A percentile compares a stretch with the other conserved stretches of the same genome.
phyloP scores from a whole-genome alignment of 495 filamentous ascomycete genomes.

The Penicillium turbatum region DNA sequence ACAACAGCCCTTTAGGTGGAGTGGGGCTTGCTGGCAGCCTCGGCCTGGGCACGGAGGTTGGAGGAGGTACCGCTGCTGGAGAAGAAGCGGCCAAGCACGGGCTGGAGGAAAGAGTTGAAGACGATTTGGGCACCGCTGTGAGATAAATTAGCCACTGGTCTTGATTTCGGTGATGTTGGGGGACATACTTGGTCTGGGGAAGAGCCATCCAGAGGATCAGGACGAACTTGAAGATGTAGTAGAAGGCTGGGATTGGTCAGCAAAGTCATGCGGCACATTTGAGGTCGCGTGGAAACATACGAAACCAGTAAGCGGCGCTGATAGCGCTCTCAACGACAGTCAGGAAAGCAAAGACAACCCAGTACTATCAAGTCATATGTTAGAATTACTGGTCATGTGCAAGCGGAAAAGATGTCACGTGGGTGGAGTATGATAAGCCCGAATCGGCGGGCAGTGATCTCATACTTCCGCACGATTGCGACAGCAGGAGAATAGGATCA shows the following conservation, averaged over 20 bases:
- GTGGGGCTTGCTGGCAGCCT: constrained; percentile 59
- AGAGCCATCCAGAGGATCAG: constrained; percentile 96
- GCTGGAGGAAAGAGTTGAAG: constrained; percentile 93
- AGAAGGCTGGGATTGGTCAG: constrained; percentile 61
- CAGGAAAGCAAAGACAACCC: constrained; percentile 93
- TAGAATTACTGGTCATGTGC: constrained; percentile 7
- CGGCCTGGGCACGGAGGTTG: constrained; percentile 86
- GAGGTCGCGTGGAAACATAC: constrained; percentile 40
- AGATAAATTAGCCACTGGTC: constrained; percentile 21
- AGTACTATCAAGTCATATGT: constrained; percentile 62
- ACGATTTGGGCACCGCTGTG: constrained; percentile 87
- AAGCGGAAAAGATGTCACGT: constrained; percentile 21
- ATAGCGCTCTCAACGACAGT: constrained; percentile 90
- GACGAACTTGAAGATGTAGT: constrained; percentile 99
- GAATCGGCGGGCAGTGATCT: constrained; percentile 5
- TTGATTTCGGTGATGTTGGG: background rate
- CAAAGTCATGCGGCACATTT: background rate
- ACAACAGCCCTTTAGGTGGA: constrained; percentile 19
- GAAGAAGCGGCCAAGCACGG: constrained; percentile 90
- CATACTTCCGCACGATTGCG: constrained; percentile 10
- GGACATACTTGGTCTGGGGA: constrained; percentile 79
- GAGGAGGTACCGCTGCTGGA: constrained; percentile 69
- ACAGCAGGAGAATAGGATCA: constrained; percentile 12
- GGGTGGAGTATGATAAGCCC: constrained; percentile 16
- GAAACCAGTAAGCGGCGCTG: constrained; percentile 98